Evolutionary conservation across 441 rosid species (phyloP).

Genomic region (Eruca vesicaria): DNA sequence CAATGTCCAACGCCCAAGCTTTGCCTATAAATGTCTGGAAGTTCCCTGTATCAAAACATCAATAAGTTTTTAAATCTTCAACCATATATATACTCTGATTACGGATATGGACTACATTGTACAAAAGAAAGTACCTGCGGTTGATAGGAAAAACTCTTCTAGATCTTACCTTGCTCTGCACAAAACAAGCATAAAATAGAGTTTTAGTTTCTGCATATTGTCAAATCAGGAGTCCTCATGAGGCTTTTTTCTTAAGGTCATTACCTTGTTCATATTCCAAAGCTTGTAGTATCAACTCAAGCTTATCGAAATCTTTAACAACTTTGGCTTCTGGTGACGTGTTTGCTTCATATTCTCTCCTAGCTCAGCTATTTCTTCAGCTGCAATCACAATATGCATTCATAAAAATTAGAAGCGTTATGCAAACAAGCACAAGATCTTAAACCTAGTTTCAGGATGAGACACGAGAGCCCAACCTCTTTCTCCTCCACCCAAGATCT

Average conservation of each 20-base stretch:
- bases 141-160: constrained; percentile 84
- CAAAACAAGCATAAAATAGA: neutral
- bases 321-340: constrained; percentile 83
- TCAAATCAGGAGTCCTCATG: neutral
- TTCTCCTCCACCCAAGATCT: constrained; percentile 74
- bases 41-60: constrained; percentile 60
- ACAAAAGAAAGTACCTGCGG: constrained; percentile 53
- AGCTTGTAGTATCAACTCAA: constrained; percentile 96
- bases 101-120: neutral
- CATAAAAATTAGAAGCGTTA: neutral
- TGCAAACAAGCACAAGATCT: neutral
- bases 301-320: constrained; percentile 93
- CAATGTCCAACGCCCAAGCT: no score
- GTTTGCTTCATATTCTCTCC: constrained; percentile 91
- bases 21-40: constrained; percentile 88
- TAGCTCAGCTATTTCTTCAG: constrained; percentile 64
- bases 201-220: neutral
- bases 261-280: constrained; percentile 85
- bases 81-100: neutral
- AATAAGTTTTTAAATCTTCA: neutral
- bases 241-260: neutral
- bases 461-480: constrained; percentile 46
- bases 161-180: constrained; percentile 84
- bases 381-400: constrained; percentile 41
- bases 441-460: neutral